Evolutionary conservation across 306 rosid species (phyloP).

Genomic region (Rosa rugosa): DNA sequence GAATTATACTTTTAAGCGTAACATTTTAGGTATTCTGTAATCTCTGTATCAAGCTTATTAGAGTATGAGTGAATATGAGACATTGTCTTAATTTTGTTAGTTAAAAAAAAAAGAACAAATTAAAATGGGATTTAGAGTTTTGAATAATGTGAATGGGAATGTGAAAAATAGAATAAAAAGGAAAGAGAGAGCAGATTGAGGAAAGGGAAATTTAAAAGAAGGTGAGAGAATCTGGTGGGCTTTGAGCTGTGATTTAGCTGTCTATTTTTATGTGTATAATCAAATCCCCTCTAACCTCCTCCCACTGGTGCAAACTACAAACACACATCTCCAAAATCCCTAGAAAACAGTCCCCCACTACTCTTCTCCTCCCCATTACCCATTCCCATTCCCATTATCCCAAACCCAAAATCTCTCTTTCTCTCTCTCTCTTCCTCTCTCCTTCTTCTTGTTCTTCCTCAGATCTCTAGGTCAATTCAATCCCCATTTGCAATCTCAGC

Average conservation of each 20-base stretch:
- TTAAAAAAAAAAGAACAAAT: no score
- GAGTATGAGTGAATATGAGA: no score
- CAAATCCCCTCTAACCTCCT: conserved; percentile 18
- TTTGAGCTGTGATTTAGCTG: conserved; percentile 97
- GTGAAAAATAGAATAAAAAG: conserved; percentile 18
- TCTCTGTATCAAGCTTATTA: not conserved
- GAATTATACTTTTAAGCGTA: not conserved
- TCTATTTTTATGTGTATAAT: conserved; percentile 45
- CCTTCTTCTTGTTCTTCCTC: not conserved
- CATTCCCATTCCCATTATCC: conserved; percentile 9
- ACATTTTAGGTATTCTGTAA: not conserved
- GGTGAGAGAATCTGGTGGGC: conserved; percentile 60
- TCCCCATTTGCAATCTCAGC: conserved; percentile 14
- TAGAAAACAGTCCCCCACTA: conserved; percentile 37
- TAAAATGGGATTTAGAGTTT: not conserved
- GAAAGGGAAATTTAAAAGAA: not conserved
- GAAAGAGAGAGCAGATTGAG: not conserved
- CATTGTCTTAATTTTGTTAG: no score
- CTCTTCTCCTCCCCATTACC: conserved; percentile 4
- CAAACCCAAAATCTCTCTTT: conserved; percentile 6
- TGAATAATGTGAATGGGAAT: conserved; percentile 24
- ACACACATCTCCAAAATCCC: conserved; percentile 66
- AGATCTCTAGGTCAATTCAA: conserved; percentile 29
- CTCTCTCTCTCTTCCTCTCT: not conserved
- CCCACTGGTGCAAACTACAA: conserved; percentile 8